Percentiles rank a stretch among this genome's conserved stretches.
Conservation (phyloP, 2,329 filamentous ascomycete species). For the Paecilomyces formosus region DNA sequence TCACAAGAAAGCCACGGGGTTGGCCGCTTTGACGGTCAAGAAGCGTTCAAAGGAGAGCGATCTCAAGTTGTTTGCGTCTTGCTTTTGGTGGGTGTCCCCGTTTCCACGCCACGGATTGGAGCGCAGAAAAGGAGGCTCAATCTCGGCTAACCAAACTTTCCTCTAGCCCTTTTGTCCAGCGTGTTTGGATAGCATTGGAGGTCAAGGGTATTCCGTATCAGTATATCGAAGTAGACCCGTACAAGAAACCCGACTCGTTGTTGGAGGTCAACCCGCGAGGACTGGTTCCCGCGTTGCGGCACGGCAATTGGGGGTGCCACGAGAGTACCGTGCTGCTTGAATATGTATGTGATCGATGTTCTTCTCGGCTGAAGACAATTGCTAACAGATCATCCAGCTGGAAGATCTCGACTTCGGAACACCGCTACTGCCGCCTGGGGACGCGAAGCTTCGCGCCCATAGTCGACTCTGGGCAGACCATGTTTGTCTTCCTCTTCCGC, state of each 20-base stretch:
- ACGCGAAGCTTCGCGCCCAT: conserved; percentile 62
- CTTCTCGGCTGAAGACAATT: not conserved
- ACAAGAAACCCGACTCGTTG: conserved; percentile 62
- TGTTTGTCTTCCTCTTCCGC: conserved; percentile 39
- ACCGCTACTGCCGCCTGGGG: conserved; percentile 55
- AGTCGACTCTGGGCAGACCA: conserved; percentile 76
- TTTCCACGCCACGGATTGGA: conserved; percentile 1
- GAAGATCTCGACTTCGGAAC: conserved; percentile 62
- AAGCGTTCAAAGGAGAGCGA: conserved; percentile 63
- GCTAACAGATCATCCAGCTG: conserved; percentile 40
- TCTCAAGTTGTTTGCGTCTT: conserved; percentile 72
- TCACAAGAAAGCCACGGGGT: conserved; percentile 64
- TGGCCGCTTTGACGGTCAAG: conserved; percentile 60
- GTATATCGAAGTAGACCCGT: conserved; percentile 75
- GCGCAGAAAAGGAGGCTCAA: conserved; percentile 2
- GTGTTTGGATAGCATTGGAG: conserved; percentile 84
- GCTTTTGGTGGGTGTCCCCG: conserved; percentile 60
- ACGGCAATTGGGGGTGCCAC: conserved; percentile 74
- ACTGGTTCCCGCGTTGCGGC: conserved; percentile 66
- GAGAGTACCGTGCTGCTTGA: conserved; percentile 78
- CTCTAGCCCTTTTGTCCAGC: conserved; percentile 69
- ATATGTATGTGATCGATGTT: conserved; percentile 53
- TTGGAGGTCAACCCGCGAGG: conserved; percentile 70
- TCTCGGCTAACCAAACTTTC: conserved; percentile 9
- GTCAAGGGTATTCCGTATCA: conserved; percentile 71